Conservation (phyloP, 2,329 filamentous ascomycete species). For the Ophiostoma quercus region DNA sequence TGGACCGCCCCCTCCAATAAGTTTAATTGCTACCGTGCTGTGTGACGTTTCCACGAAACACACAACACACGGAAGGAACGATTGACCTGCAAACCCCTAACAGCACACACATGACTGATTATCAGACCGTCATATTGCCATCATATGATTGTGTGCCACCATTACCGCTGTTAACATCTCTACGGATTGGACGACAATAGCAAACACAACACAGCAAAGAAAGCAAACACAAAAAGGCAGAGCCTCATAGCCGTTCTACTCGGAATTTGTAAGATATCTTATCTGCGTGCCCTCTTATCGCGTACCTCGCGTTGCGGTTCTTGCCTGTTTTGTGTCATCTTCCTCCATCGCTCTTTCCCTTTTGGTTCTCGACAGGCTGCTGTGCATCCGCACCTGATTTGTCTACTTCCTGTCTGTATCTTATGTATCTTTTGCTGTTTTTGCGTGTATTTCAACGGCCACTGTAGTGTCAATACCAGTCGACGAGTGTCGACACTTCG, state of each 20-base stretch:
- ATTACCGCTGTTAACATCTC: not conserved
- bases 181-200: not conserved
- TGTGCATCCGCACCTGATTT: not conserved
- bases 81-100: not conserved
- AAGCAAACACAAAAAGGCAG: not conserved
- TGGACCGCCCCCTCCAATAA: slow-evolving; percentile 5
- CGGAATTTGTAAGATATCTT: not conserved
- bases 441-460: not conserved
- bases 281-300: not conserved
- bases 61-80: not conserved
- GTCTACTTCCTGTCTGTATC: too few relatives aligned
- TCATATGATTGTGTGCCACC: too few relatives aligned
- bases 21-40: not conserved
- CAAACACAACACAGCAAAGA: not conserved
- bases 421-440: not conserved
- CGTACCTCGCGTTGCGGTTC: not conserved
- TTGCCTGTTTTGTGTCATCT: not conserved
- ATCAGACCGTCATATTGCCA: not conserved
- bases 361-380: not conserved
- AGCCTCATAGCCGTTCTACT: not conserved
- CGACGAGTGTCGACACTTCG: not conserved
- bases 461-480: too few relatives aligned
- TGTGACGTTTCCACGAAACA: not conserved
- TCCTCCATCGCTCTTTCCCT: not conserved
- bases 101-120: not conserved